Percentiles rank a stretch among this genome's conserved stretches.
Conservation (phyloP, 768 basidiomycete species). For the Mycena polygramma region DNA sequence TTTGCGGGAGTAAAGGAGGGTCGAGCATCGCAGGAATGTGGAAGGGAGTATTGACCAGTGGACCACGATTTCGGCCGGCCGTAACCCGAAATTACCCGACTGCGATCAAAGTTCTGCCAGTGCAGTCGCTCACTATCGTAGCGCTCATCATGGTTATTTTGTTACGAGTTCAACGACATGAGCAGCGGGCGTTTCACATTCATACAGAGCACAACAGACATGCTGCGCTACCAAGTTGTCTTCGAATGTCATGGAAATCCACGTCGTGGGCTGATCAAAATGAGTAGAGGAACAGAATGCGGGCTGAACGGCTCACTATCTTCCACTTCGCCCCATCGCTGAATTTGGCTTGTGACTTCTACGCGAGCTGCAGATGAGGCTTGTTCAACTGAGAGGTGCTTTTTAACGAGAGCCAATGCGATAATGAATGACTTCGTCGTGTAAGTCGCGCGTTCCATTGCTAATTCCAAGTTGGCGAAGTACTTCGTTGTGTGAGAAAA, state of each 20-base stretch:
- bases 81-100: too few relatives aligned
- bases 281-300: constrained; percentile 22
- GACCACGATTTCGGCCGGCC: too few relatives aligned
- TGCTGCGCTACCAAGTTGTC: constrained; percentile 86
- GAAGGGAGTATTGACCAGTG: background rate
- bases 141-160: too few relatives aligned
- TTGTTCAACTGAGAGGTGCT: constrained; percentile 82
- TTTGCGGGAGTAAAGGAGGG: constrained; percentile 52
- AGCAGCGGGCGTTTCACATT: too few relatives aligned
- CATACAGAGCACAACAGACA: constrained; percentile 61
- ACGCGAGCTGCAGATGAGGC: constrained; percentile 90
- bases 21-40: background rate
- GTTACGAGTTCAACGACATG: too few relatives aligned
- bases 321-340: constrained; percentile 99
- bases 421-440: constrained; percentile 93
- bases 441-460: constrained; percentile 92
- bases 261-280: constrained; percentile 89
- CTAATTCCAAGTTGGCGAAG: constrained; percentile 54
- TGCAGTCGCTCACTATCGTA: too few relatives aligned
- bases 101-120: too few relatives aligned
- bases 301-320: constrained; percentile 78
- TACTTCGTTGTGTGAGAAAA: background rate
- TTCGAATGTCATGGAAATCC: constrained; percentile 92
- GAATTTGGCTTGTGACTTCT: constrained; percentile 95
- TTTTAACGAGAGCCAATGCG: constrained; percentile 85